Percentiles rank a stretch among this genome's conserved stretches.
These are phyloP conservation scores for Chaetomidium leptoderma DNA, from an alignment of 495 filamentous ascomycete species.

Conservation along the genomic window DNA sequence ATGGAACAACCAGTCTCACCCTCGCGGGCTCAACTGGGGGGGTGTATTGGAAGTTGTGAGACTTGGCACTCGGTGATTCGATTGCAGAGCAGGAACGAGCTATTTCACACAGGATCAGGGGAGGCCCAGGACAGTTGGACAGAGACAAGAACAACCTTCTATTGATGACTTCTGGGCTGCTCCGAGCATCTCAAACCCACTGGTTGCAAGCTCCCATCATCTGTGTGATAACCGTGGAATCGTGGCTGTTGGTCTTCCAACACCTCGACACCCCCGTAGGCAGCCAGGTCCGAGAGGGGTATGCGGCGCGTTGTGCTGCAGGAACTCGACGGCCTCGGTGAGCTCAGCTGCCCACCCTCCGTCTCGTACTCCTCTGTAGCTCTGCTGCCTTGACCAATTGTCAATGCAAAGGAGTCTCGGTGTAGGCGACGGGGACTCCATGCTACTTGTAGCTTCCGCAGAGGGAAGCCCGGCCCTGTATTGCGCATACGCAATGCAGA, in stretches of 20 bases:
- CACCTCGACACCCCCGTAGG: no score
- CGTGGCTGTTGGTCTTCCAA: not conserved
- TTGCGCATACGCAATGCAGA: no score
- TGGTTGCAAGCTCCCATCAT: not conserved
- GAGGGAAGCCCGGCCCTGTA: no score
- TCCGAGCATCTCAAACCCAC: not conserved
- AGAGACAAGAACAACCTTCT: not conserved
- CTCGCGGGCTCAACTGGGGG: not conserved
- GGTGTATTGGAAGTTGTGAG: not conserved
- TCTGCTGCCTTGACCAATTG: no score
- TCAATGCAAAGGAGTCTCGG: no score
- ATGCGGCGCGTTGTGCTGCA: no score
- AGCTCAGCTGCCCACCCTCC: no score
- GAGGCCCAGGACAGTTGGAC: not conserved
- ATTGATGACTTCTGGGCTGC: not conserved
- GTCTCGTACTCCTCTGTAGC: no score
- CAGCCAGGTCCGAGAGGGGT: no score
- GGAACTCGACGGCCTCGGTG: no score
- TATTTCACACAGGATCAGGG: not conserved
- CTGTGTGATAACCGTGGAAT: not conserved
- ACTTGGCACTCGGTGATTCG: not conserved
- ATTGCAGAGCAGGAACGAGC: not conserved
- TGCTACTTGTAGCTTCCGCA: no score
- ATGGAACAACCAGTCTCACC: not conserved
- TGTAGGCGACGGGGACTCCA: no score